Percentiles rank a stretch among this genome's conserved stretches.
Evolutionary conservation across 768 basidiomycete species (phyloP).

Genomic region (Mycena chlorophos): DNA sequence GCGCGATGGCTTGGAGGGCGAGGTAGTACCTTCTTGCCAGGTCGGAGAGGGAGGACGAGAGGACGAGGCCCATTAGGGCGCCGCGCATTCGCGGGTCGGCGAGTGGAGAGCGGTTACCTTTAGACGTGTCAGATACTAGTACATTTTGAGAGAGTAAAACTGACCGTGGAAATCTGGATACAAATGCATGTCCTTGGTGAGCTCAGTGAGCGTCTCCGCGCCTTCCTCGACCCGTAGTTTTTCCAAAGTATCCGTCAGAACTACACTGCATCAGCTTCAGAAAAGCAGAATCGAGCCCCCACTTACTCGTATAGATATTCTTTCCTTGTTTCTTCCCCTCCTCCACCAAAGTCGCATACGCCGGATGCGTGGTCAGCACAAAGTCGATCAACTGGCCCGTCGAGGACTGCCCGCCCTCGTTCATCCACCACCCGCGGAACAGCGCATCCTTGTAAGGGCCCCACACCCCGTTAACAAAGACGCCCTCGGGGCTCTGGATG

Average conservation of each 20-base stretch:
- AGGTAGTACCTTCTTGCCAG: constrained; percentile 90
- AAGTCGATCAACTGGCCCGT: constrained; percentile 96
- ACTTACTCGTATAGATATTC: constrained; percentile 58
- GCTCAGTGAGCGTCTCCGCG: constrained; percentile 69
- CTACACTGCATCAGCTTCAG: constrained; percentile 33
- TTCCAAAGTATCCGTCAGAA: constrained; percentile 75
- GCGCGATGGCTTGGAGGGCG: constrained; percentile 88
- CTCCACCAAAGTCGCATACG: constrained; percentile 70
- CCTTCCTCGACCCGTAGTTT: constrained; percentile 56
- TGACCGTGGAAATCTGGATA: constrained; percentile 94
- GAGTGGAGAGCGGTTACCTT: constrained; percentile 94
- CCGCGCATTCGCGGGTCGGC: constrained; percentile 96
- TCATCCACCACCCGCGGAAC: constrained; percentile 99
- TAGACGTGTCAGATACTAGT: background rate
- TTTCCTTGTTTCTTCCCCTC: constrained; percentile 58
- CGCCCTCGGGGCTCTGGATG: constrained; percentile 77
- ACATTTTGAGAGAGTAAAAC: constrained; percentile 6
- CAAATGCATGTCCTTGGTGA: constrained; percentile 88
- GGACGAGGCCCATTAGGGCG: constrained; percentile 81
- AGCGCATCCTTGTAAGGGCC: constrained; percentile 89
- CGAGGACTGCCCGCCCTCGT: constrained; percentile 97
- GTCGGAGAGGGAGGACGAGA: constrained; percentile 74
- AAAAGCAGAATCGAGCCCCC: background rate
- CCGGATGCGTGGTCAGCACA: constrained; percentile 88
- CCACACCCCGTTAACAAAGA: constrained; percentile 93